phyloP scores from a whole-genome alignment of 805 yeast genomes.

The Myxozyma mucilagina region DNA sequence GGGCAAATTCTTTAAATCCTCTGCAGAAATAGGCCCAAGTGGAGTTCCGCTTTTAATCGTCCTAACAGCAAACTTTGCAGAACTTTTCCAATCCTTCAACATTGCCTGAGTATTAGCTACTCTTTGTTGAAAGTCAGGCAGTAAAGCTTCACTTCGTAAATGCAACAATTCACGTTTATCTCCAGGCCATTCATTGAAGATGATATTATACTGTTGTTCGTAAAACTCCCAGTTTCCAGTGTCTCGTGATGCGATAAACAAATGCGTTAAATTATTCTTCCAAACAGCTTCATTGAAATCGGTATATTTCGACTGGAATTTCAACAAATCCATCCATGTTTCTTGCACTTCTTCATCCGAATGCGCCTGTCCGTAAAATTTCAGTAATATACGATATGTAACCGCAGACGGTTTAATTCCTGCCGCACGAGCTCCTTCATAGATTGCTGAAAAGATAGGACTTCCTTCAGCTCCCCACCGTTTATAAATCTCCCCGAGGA shows the following conservation, averaged over 20 bases:
- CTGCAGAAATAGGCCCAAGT: not conserved
- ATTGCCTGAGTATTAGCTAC: not conserved
- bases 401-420: slow-evolving; percentile 13
- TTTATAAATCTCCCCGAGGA: not conserved
- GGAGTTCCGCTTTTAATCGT: too few species aligned
- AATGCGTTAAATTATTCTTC: slow-evolving; percentile 10
- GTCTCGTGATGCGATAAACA: slow-evolving; percentile 6
- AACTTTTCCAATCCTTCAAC: not conserved
- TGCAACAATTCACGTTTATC: not conserved
- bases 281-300: slow-evolving; percentile 4
- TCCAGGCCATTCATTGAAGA: not conserved
- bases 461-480: not conserved
- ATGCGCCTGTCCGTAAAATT: not conserved
- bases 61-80: too few species aligned
- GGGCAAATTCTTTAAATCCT: not conserved
- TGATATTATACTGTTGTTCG: not conserved
- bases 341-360: slow-evolving; percentile 1
- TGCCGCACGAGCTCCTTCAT: slow-evolving; percentile 13
- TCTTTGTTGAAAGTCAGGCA: not conserved
- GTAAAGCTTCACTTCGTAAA: not conserved
- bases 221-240: slow-evolving; percentile 19
- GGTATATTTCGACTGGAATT: not conserved
- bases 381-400: slow-evolving; percentile 16
- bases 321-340: slow-evolving; percentile 8
- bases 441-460: slow-evolving; percentile 4